Evolutionary conservation across 2,329 filamentous ascomycete genomes (phyloP), one percentile per base, ranked within the genome.

Genomic region (Colletotrichum zoysiae): DNA sequence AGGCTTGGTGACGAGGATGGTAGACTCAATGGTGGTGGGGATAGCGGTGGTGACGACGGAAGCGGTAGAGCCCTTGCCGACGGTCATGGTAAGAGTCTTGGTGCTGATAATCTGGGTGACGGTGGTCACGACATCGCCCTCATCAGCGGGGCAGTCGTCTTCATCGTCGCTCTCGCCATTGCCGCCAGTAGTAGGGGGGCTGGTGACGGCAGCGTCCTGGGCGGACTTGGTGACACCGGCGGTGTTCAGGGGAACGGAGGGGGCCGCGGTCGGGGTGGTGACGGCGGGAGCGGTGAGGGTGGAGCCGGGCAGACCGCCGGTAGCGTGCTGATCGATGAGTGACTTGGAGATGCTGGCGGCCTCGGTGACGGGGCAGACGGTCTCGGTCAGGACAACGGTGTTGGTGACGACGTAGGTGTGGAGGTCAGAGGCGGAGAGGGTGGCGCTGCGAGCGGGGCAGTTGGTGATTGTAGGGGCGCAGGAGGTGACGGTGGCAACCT

Each of bases 401-500:
- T 84, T 77, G 70, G 83, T 85, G 71, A 82, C 78, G 59, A 80
- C 75, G 65, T 77, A 73, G 68, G 78, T 78, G 63, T 75, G 71
- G 76, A 78, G 79, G 74, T 82, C 78, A 18, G 77, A 75, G 74
- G 80, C 79, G 70, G 82, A 81, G 58, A 84, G 76, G 71, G 77
- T 76, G 63, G 78, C 78, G 63, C 81, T 76, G 63, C 75, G 80
- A 30, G 79, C 77, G 67, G 83, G 83, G 81, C 88, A 90, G 88
- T 89, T 82, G 80, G 87, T 88, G 78, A 89, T 84, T 68, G 85
- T 87, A 67, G 88, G 82, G 74, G 83, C 86, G 78, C 88, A 90
- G 70, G 86, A 88, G 76, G 85, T 89, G 81, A 90, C 83, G 79
- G 88, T 90, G 73, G 86, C 82, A 74, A 88, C 81, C 78, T 87